Base-by-base conservation (phyloP, 371 early-diverging fungal species). In the Nosema muscidifuracis region DNA sequence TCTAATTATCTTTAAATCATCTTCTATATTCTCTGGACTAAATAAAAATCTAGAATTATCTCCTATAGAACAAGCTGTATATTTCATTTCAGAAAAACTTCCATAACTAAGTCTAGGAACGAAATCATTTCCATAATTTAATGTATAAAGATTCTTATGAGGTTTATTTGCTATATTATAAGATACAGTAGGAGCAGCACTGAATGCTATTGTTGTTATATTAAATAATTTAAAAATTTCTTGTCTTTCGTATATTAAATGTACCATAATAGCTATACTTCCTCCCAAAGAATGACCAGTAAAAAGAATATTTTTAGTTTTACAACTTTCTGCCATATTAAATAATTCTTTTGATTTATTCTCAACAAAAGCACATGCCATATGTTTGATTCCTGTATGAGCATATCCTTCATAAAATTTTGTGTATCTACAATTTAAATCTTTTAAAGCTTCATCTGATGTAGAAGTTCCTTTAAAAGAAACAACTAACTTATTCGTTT, bases 261-360 rank as follows among this genome's bases (percentile, higher is more conserved):
- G 61, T 18, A 79, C 69, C 44, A 83, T 53, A 20, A 67, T 67
- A 31, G 76, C 50, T 20, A 80, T 63, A 15, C 78, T 80, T 16
- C 73, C 83, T 16, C 83, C 83, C 28, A 83, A 57, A 13, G 83
- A 83, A 67, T 83, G 80, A 0, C 83, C 83, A 18, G 77, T 72
- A 34, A 81, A 31, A 4, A 57, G 15, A 36, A 83, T 64, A 38
- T 70, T 74, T 9, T 58, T 70, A 20, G 64, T 4, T 3, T 63
- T 40, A 31, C 73, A 13, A 31, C 13, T 64, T 38, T 70, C 30
- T 47, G 75, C 53, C 1, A 63, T 38, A 6, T 68, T 13, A 18
- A 20, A 20, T 20, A 83, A 33, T 1, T 38, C 60, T 13, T 55
- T 34, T 50, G 61, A 47, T 28, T 79, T 47, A 7, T 73, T 58